Percentiles rank a stretch among this genome's conserved stretches.
Evolutionary conservation across 1,139 yeast genomes (phyloP).

Genomic region (Pichia inconspicua): DNA sequence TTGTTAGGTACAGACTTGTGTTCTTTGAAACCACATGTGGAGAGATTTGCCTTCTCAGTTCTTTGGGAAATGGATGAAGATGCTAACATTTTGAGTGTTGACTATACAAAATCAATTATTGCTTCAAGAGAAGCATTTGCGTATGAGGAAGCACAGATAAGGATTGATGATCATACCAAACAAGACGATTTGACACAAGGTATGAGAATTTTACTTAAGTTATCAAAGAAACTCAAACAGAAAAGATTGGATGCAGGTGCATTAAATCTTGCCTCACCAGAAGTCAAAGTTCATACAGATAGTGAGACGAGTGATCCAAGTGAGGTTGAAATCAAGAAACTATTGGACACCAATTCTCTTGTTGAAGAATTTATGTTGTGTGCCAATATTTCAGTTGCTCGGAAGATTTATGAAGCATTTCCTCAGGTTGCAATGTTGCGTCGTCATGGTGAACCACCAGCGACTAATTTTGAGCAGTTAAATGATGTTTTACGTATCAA

Average conservation of each 20-base stretch:
- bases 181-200: constrained; percentile 82
- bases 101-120: constrained; percentile 82
- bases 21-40: constrained; percentile 91
- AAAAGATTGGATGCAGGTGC: constrained; percentile 93
- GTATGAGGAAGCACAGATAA: constrained; percentile 84
- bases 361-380: constrained; percentile 98
- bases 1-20: constrained; percentile 92
- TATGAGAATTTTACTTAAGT: constrained; percentile 69
- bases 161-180: constrained; percentile 76
- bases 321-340: constrained; percentile 85
- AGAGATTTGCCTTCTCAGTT: constrained; percentile 91
- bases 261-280: constrained; percentile 92
- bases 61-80: constrained; percentile 88
- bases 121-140: constrained; percentile 91
- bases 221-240: constrained; percentile 80
- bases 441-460: constrained; percentile 95
- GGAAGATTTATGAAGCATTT: constrained; percentile 81
- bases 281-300: constrained; percentile 94
- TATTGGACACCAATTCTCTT: constrained; percentile 84
- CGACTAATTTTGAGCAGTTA: constrained; percentile 79
- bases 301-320: constrained; percentile 96
- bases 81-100: constrained; percentile 78
- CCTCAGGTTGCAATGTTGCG: constrained; percentile 98
- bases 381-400: constrained; percentile 93
- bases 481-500: constrained; percentile 86